Conservation (phyloP, 2,329 filamentous ascomycete genomes). For the Aureobasidium sp. region DNA sequence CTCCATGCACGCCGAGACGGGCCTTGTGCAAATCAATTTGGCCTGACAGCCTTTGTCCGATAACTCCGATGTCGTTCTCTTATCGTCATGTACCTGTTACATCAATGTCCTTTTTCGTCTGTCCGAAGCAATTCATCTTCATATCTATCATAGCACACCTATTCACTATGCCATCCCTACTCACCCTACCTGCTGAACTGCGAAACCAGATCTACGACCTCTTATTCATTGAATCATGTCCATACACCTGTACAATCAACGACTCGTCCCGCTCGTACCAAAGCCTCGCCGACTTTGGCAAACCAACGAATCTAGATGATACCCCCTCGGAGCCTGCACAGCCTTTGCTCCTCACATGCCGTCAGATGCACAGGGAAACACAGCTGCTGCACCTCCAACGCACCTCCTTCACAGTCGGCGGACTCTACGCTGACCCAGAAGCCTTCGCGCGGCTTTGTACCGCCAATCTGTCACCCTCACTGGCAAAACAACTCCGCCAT, state of each 20-base stretch:
- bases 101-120: conserved; percentile 6
- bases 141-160: neutral
- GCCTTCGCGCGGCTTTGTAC: conserved; percentile 24
- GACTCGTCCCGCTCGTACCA: neutral
- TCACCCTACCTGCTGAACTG: conserved; percentile 17
- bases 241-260: neutral
- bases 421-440: conserved; percentile 23
- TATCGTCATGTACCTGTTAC: conserved; percentile 3
- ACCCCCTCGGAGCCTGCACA: neutral
- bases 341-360: conserved; percentile 12
- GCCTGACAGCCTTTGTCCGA: neutral
- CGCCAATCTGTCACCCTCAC: conserved; percentile 19
- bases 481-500: conserved; percentile 24
- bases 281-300: conserved; percentile 1
- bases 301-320: neutral
- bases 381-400: conserved; percentile 26
- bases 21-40: neutral
- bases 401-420: conserved; percentile 25
- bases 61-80: conserved; percentile 7
- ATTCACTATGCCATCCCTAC: conserved; percentile 9
- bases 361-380: conserved; percentile 13
- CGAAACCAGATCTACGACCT: conserved; percentile 18
- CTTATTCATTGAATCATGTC: conserved; percentile 12
- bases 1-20: neutral
- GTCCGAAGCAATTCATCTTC: neutral